Evolutionary conservation across 176 grass and related monocot species (phyloP), one percentile per base, ranked within the genome.

Genomic region (Microstegium vimineum): DNA sequence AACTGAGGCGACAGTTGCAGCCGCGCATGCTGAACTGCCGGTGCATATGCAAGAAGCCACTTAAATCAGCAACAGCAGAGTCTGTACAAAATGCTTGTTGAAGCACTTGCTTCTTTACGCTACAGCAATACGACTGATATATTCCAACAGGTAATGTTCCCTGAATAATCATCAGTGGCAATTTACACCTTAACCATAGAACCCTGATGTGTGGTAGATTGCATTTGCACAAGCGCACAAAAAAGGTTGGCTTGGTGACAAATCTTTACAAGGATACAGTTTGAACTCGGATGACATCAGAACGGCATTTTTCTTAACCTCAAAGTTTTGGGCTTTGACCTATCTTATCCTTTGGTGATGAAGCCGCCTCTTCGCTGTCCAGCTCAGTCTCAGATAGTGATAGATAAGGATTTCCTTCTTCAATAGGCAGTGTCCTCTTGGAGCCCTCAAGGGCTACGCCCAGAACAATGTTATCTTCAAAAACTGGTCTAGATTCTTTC

Each of bases 381-480:
- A 80, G 78, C 62, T 95, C 96, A 20, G 67, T 65, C 81, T 95
- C 94, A 83, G 85, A 67, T 26, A 92, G 87, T 22, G 85, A 88
- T 56, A 90, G 79, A 65, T 90, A 52, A 65, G 92, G 74, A 42
- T 86, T 82, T 16, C 89, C 89, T 81, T 93, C 96, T 66, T 95
- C 93, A 11, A 99, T 95, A 52, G 96, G 93, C 22, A 99, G 83
- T 18, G 96, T 99, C 57, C 93, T 78, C 82, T 94, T 99, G 10
- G 96, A 99, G n/a, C 96, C 96, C 30, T 91, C 93, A 34, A 99
- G 91, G 69, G 96, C 96, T n/a, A 99, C 80, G 28, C 96, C 96
- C 57, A 99, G 83, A 45, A 99, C 91, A 84, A 99, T 95, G 78
- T 99, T 99, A 67, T 94, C 93, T 83, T 94, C 93, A 81, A 94